Base-by-base conservation (phyloP, 2,329 filamentous ascomycete genomes). In the Acephala macrosclerotiorum region DNA sequence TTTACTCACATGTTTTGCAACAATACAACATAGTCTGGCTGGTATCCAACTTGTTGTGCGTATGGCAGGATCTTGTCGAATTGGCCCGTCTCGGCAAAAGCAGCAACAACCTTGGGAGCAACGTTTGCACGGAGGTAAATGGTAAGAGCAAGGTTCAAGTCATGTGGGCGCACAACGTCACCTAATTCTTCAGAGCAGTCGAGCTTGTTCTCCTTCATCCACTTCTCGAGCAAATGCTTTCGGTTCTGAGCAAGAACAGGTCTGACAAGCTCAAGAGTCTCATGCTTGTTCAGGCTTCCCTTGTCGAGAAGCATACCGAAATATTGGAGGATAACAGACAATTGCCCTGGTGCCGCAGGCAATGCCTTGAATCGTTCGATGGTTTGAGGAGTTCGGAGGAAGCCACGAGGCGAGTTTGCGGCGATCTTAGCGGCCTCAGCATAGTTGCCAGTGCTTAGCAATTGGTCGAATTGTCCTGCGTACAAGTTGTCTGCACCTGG, bases 281-380 rank as follows among this genome's bases (percentile, higher is more conserved):
- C 96, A 71, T 97, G 92, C 77, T 91, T 89, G 82, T 99, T 99
- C 55, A 99, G 84, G 33, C 88, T 87, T 65, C 96, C 95, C 86
- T 99, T 97, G 78, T 99, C 96, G 38, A 99, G 86, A 51, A 99
- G 85, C 87, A 97, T 94, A 68, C 96, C 96, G 73, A 99, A 99
- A 81, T 99, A 99, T 78, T 98, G 96, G 61, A 99, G 85, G 66
- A 97, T 97, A 73, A 93, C 90, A 1, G 96, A 97, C 81, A 99
- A 93, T 78, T 96, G 92, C 53, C 93, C 93, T 38, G 90, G 90
- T 72, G 92, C 88, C 68, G 90, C 87, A 16, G 93, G 93, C 18
- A 96, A 85, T 63, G 87, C 88, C 87, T 98, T 98, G 83, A 99
- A 96, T 73, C 92, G 90, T 81, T 97, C 94, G 77, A 99, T 98